A percentile compares a stretch with the other conserved stretches of the same genome.
Conservation (phyloP, 108 stramenopile species). For the Mayamaea pseudoterrestris region DNA sequence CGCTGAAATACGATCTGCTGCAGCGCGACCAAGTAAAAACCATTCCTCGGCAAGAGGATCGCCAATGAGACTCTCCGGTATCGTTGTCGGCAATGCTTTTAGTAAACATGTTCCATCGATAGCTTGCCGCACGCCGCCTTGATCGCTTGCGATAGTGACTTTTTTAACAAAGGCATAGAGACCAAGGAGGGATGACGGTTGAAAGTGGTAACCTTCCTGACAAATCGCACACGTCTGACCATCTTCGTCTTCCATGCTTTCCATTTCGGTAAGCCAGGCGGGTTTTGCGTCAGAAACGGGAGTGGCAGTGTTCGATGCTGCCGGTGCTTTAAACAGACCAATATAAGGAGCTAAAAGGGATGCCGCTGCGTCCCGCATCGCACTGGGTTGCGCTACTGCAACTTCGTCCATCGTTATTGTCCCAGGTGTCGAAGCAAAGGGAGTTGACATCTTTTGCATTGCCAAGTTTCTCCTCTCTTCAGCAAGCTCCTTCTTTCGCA, state of each 20-base stretch:
- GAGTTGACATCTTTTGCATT: conserved; percentile 38
- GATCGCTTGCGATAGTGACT: conserved; percentile 36
- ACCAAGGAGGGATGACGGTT: conserved; percentile 73
- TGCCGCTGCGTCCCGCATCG: conserved; percentile 25
- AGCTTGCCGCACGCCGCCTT: conserved; percentile 30
- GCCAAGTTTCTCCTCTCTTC: conserved; percentile 58
- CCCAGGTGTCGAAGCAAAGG: too few relatives aligned
- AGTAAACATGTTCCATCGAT: conserved; percentile 64
- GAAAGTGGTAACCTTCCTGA: conserved; percentile 66
- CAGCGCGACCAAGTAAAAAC: conserved; percentile 35
- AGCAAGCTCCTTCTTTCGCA: conserved; percentile 72
- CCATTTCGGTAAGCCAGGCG: conserved; percentile 78
- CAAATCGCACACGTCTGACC: conserved; percentile 70
- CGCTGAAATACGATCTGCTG: conserved; percentile 30
- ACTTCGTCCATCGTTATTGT: too few relatives aligned
- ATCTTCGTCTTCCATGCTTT: conserved; percentile 70
- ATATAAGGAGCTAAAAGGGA: conserved; percentile 37
- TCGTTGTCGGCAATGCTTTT: conserved; percentile 28
- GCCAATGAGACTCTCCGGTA: conserved; percentile 28
- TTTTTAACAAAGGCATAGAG: conserved; percentile 77
- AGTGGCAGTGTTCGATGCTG: background rate
- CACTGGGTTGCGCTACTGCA: background rate
- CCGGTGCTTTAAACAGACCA: conserved; percentile 15
- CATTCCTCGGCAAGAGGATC: conserved; percentile 12
- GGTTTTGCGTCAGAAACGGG: conserved; percentile 20